A percentile compares a stretch with the other conserved stretches of the same genome.
These are phyloP conservation scores for Geoglossum glabrum DNA, from an alignment of 495 filamentous ascomycete genomes.

Conservation along the genomic window DNA sequence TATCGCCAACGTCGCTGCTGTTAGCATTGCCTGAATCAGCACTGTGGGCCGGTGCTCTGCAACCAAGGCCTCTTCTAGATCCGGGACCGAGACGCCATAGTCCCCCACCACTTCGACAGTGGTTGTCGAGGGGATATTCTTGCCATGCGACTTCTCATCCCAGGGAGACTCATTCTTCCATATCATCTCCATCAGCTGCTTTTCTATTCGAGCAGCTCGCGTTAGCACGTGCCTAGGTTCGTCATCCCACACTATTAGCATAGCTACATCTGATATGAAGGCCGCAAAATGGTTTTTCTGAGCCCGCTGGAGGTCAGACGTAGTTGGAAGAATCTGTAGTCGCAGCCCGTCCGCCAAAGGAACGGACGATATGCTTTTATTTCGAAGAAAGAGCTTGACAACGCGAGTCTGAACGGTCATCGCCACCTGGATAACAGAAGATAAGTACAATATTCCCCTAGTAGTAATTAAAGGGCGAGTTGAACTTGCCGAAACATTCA, in stretches of 20 bases:
- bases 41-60: slow-evolving; percentile 23
- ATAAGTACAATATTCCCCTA: neutral
- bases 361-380: slow-evolving; percentile 27
- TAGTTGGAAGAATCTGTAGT: slow-evolving; percentile 36
- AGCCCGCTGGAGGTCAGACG: slow-evolving; percentile 31
- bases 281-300: slow-evolving; percentile 50
- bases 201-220: slow-evolving; percentile 28
- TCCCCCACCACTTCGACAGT: neutral
- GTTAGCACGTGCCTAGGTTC: slow-evolving; percentile 32
- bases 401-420: slow-evolving; percentile 39
- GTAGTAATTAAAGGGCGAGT: neutral
- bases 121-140: slow-evolving; percentile 1
- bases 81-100: neutral
- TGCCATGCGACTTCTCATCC: slow-evolving; percentile 14
- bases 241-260: slow-evolving; percentile 49
- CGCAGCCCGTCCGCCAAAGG: slow-evolving; percentile 34
- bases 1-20: slow-evolving; percentile 28
- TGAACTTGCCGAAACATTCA: slow-evolving; percentile 34
- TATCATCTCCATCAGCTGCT: slow-evolving; percentile 32
- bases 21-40: slow-evolving; percentile 31
- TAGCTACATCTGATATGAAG: slow-evolving; percentile 34
- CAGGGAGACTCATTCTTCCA: slow-evolving; percentile 26
- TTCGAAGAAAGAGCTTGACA: slow-evolving; percentile 31
- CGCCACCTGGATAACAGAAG: slow-evolving; percentile 22
- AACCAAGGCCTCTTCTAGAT: slow-evolving; percentile 7